Percentiles rank a stretch among this genome's conserved stretches.
These are phyloP conservation scores for Patellifolia procumbens DNA, from an alignment of 179 eudicot genomes.

Conservation along the genomic window DNA sequence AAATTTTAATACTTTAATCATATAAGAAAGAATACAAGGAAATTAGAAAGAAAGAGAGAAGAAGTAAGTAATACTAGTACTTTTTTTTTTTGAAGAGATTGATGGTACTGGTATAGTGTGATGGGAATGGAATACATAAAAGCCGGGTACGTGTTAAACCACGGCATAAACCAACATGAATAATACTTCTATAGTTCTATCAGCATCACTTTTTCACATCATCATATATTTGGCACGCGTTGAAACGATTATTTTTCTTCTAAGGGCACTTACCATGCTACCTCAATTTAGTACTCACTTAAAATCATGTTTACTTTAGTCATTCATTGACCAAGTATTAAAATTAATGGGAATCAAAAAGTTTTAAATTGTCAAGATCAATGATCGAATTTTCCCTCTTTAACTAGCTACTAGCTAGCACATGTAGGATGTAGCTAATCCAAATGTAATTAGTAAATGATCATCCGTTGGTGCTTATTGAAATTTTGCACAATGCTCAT, in stretches of 20 bases:
- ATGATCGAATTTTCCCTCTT: constrained; percentile 7
- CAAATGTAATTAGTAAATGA: background rate
- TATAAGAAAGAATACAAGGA: too few relatives aligned
- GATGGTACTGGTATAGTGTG: background rate
- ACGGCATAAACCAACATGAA: constrained; percentile 17
- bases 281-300: background rate
- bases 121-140: constrained; percentile 10
- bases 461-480: background rate
- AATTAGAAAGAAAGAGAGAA: background rate
- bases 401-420: constrained; percentile 7
- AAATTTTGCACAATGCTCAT: too few relatives aligned
- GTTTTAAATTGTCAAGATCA: background rate
- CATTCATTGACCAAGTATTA: background rate
- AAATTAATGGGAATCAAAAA: too few relatives aligned
- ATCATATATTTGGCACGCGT: constrained; percentile 5
- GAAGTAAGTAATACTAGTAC: background rate
- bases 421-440: background rate
- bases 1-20: too few relatives aligned
- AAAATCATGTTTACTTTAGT: background rate
- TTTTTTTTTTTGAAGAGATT: background rate
- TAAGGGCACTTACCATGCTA: background rate
- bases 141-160: background rate
- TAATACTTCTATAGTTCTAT: background rate
- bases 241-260: background rate
- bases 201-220: constrained; percentile 4